A percentile compares a stretch with the other conserved stretches of the same genome.
Conservation (phyloP, 2,329 filamentous ascomycete genomes). For the Pezizomycotina sp. region DNA sequence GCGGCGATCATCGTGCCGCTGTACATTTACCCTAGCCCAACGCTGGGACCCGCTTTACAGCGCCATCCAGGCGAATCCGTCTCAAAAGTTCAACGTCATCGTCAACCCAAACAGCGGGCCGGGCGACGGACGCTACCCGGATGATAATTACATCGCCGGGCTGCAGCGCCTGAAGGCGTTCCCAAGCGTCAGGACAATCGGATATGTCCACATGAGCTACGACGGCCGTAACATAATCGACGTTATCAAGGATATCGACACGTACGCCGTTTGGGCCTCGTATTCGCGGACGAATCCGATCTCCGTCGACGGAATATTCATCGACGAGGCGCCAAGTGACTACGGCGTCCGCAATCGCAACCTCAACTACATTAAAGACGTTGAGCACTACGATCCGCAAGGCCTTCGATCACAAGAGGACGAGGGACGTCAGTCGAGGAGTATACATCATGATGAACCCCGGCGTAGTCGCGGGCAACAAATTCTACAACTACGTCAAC, state of each 20-base stretch:
- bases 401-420: slow-evolving; percentile 9
- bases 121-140: slow-evolving; percentile 26
- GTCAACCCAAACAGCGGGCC: slow-evolving; percentile 27
- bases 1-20: slow-evolving; percentile 23
- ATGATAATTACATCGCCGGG: slow-evolving; percentile 27
- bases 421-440: slow-evolving; percentile 2
- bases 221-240: slow-evolving; percentile 25
- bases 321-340: slow-evolving; percentile 28
- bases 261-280: slow-evolving; percentile 29
- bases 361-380: slow-evolving; percentile 6
- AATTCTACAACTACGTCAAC: slow-evolving; percentile 12
- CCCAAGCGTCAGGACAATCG: slow-evolving; percentile 30
- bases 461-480: slow-evolving; percentile 9
- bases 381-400: slow-evolving; percentile 5
- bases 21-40: slow-evolving; percentile 22
- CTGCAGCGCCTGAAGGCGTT: slow-evolving; percentile 29
- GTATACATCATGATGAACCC: slow-evolving; percentile 13
- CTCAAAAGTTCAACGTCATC: slow-evolving; percentile 25
- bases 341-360: slow-evolving; percentile 8
- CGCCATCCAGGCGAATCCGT: slow-evolving; percentile 19
- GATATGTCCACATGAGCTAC: slow-evolving; percentile 31
- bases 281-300: slow-evolving; percentile 22
- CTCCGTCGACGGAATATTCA: slow-evolving; percentile 30
- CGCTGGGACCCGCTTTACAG: slow-evolving; percentile 22
- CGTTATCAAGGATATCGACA: slow-evolving; percentile 28